A percentile compares a stretch with the other conserved stretches of the same genome.
Conservation (phyloP, 805 yeast species). For the Saccharomycopsis vini region DNA sequence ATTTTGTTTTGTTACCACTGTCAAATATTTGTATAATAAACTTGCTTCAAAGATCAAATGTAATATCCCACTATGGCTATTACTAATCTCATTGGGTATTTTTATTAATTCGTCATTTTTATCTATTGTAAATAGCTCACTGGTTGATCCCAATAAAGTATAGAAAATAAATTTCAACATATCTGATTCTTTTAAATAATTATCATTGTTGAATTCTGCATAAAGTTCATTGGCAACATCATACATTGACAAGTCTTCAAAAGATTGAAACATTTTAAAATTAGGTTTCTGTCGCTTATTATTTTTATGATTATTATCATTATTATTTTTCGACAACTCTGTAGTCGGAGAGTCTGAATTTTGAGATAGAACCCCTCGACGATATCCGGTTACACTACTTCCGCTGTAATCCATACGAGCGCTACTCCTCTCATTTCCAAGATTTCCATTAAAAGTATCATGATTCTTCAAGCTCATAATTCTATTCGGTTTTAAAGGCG, state of each 20-base stretch:
- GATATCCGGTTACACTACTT: too few species aligned
- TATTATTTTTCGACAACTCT: constrained; percentile 13
- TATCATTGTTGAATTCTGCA: constrained; percentile 28
- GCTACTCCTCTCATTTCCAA: neutral
- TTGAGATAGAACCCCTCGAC: too few species aligned
- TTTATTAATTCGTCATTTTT: constrained; percentile 25
- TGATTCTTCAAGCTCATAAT: too few species aligned
- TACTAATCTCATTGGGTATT: constrained; percentile 46
- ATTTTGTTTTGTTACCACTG: constrained; percentile 24
- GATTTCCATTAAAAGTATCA: neutral
- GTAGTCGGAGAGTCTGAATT: too few species aligned
- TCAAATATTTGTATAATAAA: constrained; percentile 46
- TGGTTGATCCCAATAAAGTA: constrained; percentile 53
- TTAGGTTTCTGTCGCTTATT: constrained; percentile 12
- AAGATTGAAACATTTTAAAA: neutral
- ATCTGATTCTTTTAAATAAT: constrained; percentile 31
- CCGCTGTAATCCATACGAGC: too few species aligned
- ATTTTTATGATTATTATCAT: neutral
- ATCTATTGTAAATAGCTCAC: constrained; percentile 41
- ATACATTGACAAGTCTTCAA: constrained; percentile 9
- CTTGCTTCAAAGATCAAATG: constrained; percentile 63
- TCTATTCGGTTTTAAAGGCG: constrained; percentile 10
- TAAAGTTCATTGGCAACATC: constrained; percentile 26
- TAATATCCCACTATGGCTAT: constrained; percentile 47
- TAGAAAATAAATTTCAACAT: constrained; percentile 42